Conservation (phyloP, 208 protist species). For the Acanthamoeba divionensis region DNA sequence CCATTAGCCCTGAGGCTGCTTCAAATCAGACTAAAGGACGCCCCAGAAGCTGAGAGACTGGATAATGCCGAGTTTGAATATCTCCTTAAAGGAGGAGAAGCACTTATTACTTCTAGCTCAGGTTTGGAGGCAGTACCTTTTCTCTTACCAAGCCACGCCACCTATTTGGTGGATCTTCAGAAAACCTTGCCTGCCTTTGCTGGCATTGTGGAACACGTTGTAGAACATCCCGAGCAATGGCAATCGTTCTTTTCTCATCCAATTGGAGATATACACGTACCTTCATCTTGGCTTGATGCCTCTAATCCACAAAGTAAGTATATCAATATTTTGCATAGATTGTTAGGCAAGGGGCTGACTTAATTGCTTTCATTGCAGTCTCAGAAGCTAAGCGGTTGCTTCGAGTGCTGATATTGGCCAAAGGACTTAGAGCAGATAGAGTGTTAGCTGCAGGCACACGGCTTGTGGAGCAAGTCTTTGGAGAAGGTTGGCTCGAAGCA, state of each 20-base stretch:
- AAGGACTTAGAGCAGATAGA: conserved; percentile 77
- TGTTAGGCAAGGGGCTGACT: no score
- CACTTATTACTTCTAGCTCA: neutral
- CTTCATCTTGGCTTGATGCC: neutral
- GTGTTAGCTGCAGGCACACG: conserved; percentile 50
- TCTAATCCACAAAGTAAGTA: neutral
- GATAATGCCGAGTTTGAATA: conserved; percentile 59
- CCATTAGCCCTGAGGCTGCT: conserved; percentile 91
- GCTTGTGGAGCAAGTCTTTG: conserved; percentile 78
- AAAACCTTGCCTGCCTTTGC: conserved; percentile 35
- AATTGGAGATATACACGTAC: conserved; percentile 36
- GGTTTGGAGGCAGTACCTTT: neutral
- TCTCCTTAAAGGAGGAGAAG: conserved; percentile 68
- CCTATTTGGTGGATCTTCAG: conserved; percentile 28
- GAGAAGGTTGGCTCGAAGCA: conserved; percentile 66
- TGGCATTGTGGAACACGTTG: conserved; percentile 41
- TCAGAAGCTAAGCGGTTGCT: conserved; percentile 37
- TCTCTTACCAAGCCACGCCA: conserved; percentile 9
- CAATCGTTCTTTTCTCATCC: conserved; percentile 4
- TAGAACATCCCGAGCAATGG: conserved; percentile 55
- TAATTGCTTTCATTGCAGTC: no score
- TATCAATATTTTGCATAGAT: neutral
- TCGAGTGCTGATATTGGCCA: conserved; percentile 75
- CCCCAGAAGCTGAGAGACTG: conserved; percentile 34
- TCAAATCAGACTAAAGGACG: conserved; percentile 84